These are phyloP conservation scores for Leishmania tropica DNA, from an alignment of 208 protist species.

Conservation along the genomic window DNA sequence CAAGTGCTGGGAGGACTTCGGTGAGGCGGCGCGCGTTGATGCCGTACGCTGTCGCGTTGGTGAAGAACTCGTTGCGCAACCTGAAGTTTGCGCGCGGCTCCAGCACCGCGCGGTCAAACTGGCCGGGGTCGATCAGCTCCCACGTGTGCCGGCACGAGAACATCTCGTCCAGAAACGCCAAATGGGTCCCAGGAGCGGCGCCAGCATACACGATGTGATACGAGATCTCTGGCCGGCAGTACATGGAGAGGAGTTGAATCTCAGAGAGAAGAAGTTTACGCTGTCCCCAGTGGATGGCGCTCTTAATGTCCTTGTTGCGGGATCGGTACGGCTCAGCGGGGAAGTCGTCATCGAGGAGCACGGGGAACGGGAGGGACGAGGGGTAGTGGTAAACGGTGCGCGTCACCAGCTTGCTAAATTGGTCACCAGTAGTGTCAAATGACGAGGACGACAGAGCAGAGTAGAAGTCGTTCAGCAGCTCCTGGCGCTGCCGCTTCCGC, in stretches of 20 bases:
- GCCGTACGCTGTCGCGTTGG: conserved; percentile 91
- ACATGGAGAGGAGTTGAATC: conserved; percentile 93
- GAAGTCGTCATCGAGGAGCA: conserved; percentile 69
- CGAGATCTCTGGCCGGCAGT: conserved; percentile 61
- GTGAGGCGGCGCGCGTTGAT: conserved; percentile 82
- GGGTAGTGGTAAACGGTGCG: conserved; percentile 82
- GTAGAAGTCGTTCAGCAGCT: conserved; percentile 32
- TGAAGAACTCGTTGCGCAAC: conserved; percentile 95
- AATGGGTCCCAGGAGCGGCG: conserved; percentile 94
- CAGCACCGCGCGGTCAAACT: conserved; percentile 83
- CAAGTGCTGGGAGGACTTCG: conserved; percentile 63
- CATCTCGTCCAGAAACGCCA: conserved; percentile 89
- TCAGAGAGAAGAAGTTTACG: conserved; percentile 96
- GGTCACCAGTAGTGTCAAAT: background rate
- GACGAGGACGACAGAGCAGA: conserved; percentile 1
- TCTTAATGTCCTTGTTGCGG: conserved; percentile 85
- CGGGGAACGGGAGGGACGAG: conserved; percentile 69
- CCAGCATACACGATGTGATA: conserved; percentile 96
- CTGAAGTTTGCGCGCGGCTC: conserved; percentile 66
- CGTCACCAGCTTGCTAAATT: conserved; percentile 9
- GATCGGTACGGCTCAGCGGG: conserved; percentile 84
- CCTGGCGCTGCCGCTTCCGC: conserved; percentile 35
- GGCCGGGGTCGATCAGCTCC: conserved; percentile 94
- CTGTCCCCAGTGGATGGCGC: conserved; percentile 96
- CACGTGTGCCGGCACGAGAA: conserved; percentile 89